Base-by-base conservation (phyloP, 352 stramenopile species). In the Pythium aristosporum region DNA sequence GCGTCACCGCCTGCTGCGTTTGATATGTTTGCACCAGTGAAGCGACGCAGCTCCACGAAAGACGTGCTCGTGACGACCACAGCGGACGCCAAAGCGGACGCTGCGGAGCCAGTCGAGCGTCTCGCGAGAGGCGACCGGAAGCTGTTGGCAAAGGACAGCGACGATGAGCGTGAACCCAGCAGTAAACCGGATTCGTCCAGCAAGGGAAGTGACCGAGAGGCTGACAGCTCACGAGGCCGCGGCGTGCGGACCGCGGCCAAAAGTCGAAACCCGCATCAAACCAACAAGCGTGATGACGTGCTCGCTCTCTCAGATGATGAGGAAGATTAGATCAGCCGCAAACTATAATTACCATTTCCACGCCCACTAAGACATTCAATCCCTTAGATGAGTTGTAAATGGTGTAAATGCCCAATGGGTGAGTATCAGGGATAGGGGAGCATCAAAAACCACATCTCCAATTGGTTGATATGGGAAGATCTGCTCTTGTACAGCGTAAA, bases 261-360 rank as follows among this genome's bases (percentile, higher is more conserved):
- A 55, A 21, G 30, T 21, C 53, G 20, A 16, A 21, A 32, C 21
- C 32, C 36, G 13, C 30, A 44, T 3, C 25, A 30, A 30, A 43
- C 10, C 12, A 61, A 41, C 36, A 71, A 61, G 23, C 12, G 16
- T 1, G 64, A 71, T 37, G 43, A 65, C n/a, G 64, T 71, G 7
- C 52, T 71, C 11, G 64, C 64, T n/a, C 57, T 71, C 13, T 71
- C 64, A 2, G 64, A 71, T 23, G 64, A 65, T 21, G 64, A 71
- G 53, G 64, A 66, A 2, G 64, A 71, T 25, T 70, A 49, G 21
- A 30, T 30, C 25, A 30, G 25, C 25, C 25, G 25, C 25, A 30
- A n/a, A n/a, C n/a, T n/a, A n/a, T n/a, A n/a, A n/a, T n/a, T n/a
- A n/a, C n/a, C n/a, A n/a, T n/a, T n/a, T n/a, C n/a, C n/a, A n/a